These are phyloP conservation scores for Dillenia suffruticosa DNA, from an alignment of 164 flowering plant species.

Conservation along the genomic window DNA sequence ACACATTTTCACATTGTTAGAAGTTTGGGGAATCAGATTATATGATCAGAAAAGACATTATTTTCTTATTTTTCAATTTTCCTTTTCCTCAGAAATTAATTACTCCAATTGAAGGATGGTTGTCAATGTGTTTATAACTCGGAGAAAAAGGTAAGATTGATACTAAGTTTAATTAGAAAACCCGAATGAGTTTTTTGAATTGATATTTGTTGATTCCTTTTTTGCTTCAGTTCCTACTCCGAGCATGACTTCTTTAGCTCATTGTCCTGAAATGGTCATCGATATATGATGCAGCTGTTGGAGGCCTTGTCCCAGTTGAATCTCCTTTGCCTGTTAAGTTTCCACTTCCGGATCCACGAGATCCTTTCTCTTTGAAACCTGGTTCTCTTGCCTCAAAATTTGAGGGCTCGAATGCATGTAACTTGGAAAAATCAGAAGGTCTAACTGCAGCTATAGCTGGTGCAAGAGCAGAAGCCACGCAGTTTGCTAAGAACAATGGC, in stretches of 20 bases:
- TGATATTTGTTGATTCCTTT: not conserved
- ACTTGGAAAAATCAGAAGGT: constrained; percentile 35
- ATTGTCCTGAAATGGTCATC: constrained; percentile 12
- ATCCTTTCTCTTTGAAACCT: constrained; percentile 70
- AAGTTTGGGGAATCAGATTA: not conserved
- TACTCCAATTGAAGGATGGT: constrained; percentile 87
- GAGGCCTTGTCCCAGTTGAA: constrained; percentile 62
- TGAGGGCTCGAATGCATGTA: constrained; percentile 20
- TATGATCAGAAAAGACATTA: not conserved
- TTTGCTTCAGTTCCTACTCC: not conserved
- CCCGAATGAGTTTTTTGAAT: not conserved
- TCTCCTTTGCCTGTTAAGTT: constrained; percentile 68
- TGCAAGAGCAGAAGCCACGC: constrained; percentile 79
- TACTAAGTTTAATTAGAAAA: too few relatives aligned
- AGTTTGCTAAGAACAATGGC: constrained; percentile 41
- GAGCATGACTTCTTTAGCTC: not conserved
- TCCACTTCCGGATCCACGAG: constrained; percentile 62
- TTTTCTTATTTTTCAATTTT: not conserved
- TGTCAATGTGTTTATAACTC: constrained; percentile 77
- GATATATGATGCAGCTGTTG: constrained; percentile 69
- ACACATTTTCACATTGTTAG: not conserved
- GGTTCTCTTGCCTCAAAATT: constrained; percentile 43
- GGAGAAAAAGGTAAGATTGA: constrained; percentile 59
- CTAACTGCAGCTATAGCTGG: constrained; percentile 78
- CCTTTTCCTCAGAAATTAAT: constrained; percentile 46